These are phyloP conservation scores for Collybia nuda DNA, from an alignment of 768 basidiomycete genomes.

Conservation along the genomic window DNA sequence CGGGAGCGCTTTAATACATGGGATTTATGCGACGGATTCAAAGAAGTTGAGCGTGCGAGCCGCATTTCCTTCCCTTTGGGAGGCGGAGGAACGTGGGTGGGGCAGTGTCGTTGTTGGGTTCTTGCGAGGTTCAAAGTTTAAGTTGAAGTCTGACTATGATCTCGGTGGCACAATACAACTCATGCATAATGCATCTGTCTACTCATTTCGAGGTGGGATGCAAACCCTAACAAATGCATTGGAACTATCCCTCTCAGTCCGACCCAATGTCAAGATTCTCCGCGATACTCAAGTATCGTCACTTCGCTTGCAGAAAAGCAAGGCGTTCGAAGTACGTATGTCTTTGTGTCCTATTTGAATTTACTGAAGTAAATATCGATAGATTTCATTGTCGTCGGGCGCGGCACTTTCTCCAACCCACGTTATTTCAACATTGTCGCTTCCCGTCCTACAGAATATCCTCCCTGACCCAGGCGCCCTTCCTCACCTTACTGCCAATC, in stretches of 20 bases:
- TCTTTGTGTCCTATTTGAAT: constrained; percentile 3
- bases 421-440: constrained; percentile 75
- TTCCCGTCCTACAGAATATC: constrained; percentile 47
- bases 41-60: constrained; percentile 70
- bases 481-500: constrained; percentile 70
- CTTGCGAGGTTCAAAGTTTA: constrained; percentile 17
- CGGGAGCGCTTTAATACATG: constrained; percentile 83
- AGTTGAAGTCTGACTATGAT: constrained; percentile 31
- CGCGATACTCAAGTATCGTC: constrained; percentile 36
- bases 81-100: constrained; percentile 61
- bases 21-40: constrained; percentile 90
- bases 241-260: constrained; percentile 39
- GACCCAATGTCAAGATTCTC: constrained; percentile 60
- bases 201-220: constrained; percentile 80
- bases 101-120: constrained; percentile 73
- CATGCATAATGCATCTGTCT: constrained; percentile 70
- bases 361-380: not conserved
- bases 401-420: constrained; percentile 48
- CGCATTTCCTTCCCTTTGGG: constrained; percentile 74
- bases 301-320: constrained; percentile 31
- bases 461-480: constrained; percentile 40
- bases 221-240: constrained; percentile 62
- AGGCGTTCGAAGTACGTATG: constrained; percentile 44
- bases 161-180: constrained; percentile 45
- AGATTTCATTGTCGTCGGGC: constrained; percentile 13